A percentile compares a stretch with the other conserved stretches of the same genome.
Evolutionary conservation across 2,329 filamentous ascomycete genomes (phyloP).

Genomic region (Nothophoma quercina): DNA sequence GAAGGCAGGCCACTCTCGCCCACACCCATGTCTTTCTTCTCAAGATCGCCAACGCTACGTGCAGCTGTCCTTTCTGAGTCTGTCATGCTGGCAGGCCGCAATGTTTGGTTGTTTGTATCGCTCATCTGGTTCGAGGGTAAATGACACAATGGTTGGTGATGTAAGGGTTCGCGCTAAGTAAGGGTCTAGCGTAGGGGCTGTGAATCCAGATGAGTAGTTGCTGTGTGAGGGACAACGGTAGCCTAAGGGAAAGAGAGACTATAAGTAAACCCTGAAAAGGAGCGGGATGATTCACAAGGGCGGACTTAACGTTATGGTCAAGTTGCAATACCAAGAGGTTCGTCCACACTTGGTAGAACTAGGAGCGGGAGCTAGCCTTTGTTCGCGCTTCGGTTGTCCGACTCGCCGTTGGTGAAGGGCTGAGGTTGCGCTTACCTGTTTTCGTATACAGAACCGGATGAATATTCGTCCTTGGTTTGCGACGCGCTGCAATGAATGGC

Average conservation of each 20-base stretch:
- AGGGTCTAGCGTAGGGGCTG: constrained; percentile 2
- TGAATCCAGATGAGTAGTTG: background rate
- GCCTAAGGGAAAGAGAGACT: constrained; percentile 20
- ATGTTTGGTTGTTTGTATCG: constrained; percentile 30
- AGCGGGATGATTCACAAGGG: constrained; percentile 12
- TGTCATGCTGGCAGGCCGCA: constrained; percentile 41
- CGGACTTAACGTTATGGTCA: constrained; percentile 17
- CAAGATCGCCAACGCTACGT: constrained; percentile 33
- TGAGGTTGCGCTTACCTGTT: constrained; percentile 8
- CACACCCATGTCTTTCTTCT: constrained; percentile 36
- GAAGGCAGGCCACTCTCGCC: constrained; percentile 35
- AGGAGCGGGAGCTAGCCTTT: constrained; percentile 22
- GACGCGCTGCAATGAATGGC: background rate
- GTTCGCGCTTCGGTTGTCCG: constrained; percentile 10
- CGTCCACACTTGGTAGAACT: constrained; percentile 14
- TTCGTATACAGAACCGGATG: constrained; percentile 6
- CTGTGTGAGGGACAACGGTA: background rate
- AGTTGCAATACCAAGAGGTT: constrained; percentile 15
- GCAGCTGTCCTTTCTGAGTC: constrained; percentile 45
- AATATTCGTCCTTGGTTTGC: constrained; percentile 17
- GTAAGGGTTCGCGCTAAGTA: constrained; percentile 5
- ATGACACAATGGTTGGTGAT: background rate
- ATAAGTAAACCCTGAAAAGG: constrained; percentile 23
- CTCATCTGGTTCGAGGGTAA: constrained; percentile 27
- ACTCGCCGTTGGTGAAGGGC: constrained; percentile 9